Evolutionary conservation across 2,329 filamentous ascomycete species (phyloP).

Genomic region (Fonsecaea erecta): DNA sequence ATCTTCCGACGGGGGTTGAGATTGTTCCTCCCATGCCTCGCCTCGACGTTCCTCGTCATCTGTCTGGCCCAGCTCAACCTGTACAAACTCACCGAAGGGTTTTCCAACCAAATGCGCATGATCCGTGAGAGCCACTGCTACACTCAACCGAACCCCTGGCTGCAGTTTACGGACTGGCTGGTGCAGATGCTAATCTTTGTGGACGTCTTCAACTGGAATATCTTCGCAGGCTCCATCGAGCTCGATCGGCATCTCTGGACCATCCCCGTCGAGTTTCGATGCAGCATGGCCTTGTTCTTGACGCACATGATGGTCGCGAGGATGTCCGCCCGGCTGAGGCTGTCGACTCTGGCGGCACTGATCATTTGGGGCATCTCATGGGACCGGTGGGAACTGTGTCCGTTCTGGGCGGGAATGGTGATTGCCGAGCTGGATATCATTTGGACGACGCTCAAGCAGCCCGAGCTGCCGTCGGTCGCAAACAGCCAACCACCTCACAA

Average conservation of each 20-base stretch:
- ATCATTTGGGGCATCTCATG: constrained; percentile 38
- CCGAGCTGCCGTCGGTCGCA: constrained; percentile 14
- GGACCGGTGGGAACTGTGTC: constrained; percentile 51
- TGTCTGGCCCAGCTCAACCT: constrained; percentile 40
- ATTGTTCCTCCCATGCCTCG: constrained; percentile 48
- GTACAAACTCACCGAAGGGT: constrained; percentile 33
- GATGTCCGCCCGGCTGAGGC: constrained; percentile 23
- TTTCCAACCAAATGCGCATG: constrained; percentile 32
- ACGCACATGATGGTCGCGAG: constrained; percentile 27
- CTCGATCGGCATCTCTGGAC: constrained; percentile 52
- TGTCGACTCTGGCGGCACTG: constrained; percentile 19
- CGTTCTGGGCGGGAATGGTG: constrained; percentile 36
- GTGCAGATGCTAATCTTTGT: constrained; percentile 35
- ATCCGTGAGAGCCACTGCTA: constrained; percentile 33
- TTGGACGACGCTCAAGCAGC: constrained; percentile 37
- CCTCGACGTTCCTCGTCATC: constrained; percentile 47
- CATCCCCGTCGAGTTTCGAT: constrained; percentile 52
- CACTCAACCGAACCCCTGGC: constrained; percentile 26
- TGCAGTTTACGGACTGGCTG: constrained; percentile 32
- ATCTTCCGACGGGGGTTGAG: constrained; percentile 52
- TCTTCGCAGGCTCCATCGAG: constrained; percentile 34
- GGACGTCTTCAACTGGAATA: constrained; percentile 35
- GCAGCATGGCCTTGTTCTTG: constrained; percentile 43
- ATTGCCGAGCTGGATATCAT: constrained; percentile 33
- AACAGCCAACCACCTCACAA: background rate